A percentile compares a stretch with the other conserved stretches of the same genome.
These are phyloP conservation scores for Trichoderma sp. DNA, from an alignment of 2,329 filamentous ascomycete genomes.

Conservation along the genomic window DNA sequence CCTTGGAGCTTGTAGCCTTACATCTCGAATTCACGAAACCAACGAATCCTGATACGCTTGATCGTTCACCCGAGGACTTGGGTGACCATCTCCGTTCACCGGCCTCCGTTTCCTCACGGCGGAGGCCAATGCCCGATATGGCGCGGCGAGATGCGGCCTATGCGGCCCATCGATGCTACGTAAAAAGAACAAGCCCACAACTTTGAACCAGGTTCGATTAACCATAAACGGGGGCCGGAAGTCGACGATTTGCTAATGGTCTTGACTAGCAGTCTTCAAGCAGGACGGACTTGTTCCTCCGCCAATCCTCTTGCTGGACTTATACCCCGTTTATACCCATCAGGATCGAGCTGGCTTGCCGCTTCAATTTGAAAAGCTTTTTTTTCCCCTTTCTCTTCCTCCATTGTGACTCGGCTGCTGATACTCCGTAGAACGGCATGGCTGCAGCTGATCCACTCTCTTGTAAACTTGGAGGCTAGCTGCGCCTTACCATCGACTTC, in stretches of 20 bases:
- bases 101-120: background rate
- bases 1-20: background rate
- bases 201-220: background rate
- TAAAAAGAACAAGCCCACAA: background rate
- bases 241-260: too few relatives aligned
- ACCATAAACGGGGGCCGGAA: background rate
- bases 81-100: conserved; percentile 1
- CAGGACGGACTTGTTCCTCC: conserved; percentile 13
- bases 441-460: background rate
- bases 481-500: conserved; percentile 10
- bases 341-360: background rate
- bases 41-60: background rate
- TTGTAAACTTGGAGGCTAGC: background rate
- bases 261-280: too few relatives aligned
- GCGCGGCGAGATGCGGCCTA: conserved; percentile 3
- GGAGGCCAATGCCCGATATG: conserved; percentile 1
- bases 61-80: conserved; percentile 11
- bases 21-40: too few relatives aligned
- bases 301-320: background rate
- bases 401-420: too few relatives aligned
- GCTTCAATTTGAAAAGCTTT: background rate
- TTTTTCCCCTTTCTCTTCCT: background rate
- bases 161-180: conserved; percentile 5
- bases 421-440: conserved; percentile 2
- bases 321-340: conserved; percentile 1